Percentiles rank a stretch among this genome's conserved stretches.
Conservation (phyloP, 2,329 filamentous ascomycete genomes). For the Colletotrichum caudatum region DNA sequence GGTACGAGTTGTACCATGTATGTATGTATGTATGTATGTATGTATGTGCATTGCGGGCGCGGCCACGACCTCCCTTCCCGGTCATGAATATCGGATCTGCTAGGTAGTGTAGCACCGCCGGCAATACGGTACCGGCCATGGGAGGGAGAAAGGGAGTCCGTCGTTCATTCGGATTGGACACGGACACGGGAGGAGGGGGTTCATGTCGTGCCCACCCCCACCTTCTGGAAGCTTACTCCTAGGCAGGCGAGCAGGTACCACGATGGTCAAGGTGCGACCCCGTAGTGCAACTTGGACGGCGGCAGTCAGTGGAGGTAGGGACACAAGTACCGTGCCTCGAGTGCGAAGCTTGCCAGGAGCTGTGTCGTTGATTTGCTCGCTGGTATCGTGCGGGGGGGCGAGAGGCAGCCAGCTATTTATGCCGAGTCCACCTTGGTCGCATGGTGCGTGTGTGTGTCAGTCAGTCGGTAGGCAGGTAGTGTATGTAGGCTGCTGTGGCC, state of each 20-base stretch:
- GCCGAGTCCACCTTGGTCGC: constrained; percentile 5
- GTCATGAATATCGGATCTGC: not conserved
- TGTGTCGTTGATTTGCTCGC: constrained; percentile 37
- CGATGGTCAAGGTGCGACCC: constrained; percentile 25
- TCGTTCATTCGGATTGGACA: constrained; percentile 18
- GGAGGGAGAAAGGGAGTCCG: not conserved
- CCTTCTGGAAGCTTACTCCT: constrained; percentile 35
- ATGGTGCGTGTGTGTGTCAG: not conserved
- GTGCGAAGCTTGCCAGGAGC: constrained; percentile 38
- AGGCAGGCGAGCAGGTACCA: not conserved
- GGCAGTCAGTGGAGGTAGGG: too few species aligned
- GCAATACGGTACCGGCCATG: not conserved
- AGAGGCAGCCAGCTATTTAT: constrained; percentile 5
- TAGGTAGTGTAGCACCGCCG: constrained; percentile 7
- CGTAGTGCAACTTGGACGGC: constrained; percentile 30
- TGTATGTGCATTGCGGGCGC: constrained; percentile 21
- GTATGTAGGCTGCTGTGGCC: not conserved
- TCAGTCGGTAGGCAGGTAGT: not conserved
- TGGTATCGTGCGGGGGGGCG: too few species aligned
- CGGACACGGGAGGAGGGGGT: not conserved
- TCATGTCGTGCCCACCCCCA: constrained; percentile 36
- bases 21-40: too few species aligned
- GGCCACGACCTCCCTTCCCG: constrained; percentile 13
- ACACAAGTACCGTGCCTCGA: constrained; percentile 24
- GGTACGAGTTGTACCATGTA: constrained; percentile 37